These are phyloP conservation scores for Vaccinium vitisidaea DNA, from an alignment of 148 eudicot genomes.

Conservation along the genomic window DNA sequence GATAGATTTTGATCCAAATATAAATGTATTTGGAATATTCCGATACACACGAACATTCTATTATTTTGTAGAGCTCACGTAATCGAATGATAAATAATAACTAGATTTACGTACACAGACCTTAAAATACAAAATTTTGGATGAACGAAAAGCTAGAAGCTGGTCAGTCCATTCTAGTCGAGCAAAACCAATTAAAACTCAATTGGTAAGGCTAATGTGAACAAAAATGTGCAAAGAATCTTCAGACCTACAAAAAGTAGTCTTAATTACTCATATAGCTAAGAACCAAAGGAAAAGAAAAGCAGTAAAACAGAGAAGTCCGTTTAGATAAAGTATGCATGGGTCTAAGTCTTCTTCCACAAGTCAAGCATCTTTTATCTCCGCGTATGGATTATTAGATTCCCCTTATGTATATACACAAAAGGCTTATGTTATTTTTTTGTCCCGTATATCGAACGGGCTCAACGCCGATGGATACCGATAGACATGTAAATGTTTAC, in stretches of 20 bases:
- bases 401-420: no score
- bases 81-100: no score
- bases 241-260: neutral
- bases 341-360: conserved; percentile 48
- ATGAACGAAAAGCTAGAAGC: no score
- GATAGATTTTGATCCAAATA: neutral
- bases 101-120: no score
- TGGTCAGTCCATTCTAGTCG: no score
- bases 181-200: neutral
- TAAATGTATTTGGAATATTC: neutral
- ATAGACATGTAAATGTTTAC: no score
- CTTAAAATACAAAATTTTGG: no score
- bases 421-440: no score
- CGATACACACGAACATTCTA: neutral
- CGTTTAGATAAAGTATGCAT: conserved; percentile 10
- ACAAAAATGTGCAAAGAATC: neutral
- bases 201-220: neutral
- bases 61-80: neutral
- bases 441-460: no score
- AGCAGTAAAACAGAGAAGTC: conserved; percentile 9
- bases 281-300: neutral
- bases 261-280: neutral
- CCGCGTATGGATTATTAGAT: no score
- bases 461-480: no score
- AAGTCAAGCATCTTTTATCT: conserved; percentile 30